Conservation (phyloP, 768 basidiomycete species). For the Polyporus arcularius region DNA sequence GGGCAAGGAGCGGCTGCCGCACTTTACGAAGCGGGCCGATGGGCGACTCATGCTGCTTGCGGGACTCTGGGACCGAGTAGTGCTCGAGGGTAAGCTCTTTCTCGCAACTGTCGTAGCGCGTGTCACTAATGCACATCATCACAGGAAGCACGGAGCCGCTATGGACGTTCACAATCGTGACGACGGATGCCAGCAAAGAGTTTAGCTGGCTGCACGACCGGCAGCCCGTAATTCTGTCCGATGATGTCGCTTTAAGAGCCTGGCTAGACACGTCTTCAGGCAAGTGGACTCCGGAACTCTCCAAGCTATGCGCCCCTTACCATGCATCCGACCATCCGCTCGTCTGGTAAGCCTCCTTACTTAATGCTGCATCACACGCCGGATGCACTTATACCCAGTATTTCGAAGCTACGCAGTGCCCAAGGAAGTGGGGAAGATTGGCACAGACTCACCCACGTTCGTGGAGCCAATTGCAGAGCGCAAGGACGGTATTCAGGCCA, state of each 20-base stretch:
- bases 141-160: slow-evolving; percentile 56
- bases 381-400: neutral
- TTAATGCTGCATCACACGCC: neutral
- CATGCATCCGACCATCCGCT: slow-evolving; percentile 50
- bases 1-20: slow-evolving; percentile 75
- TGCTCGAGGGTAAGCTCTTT: slow-evolving; percentile 54
- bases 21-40: slow-evolving; percentile 75
- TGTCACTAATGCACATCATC: neutral
- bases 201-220: slow-evolving; percentile 91
- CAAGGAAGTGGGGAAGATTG: slow-evolving; percentile 89
- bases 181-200: slow-evolving; percentile 69
- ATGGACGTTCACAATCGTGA: slow-evolving; percentile 90
- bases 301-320: slow-evolving; percentile 61
- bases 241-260: slow-evolving; percentile 52
- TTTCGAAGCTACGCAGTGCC: slow-evolving; percentile 78
- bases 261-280: slow-evolving; percentile 84
- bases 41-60: slow-evolving; percentile 78
- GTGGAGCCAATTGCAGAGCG: slow-evolving; percentile 77
- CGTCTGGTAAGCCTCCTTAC: slow-evolving; percentile 56
- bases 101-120: neutral
- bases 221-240: slow-evolving; percentile 78
- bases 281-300: slow-evolving; percentile 63
- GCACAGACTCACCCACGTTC: slow-evolving; percentile 78
- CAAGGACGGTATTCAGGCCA: slow-evolving; percentile 83
- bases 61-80: slow-evolving; percentile 77